Conservation (phyloP, 768 basidiomycete genomes). For the Leccinum pellstonianum region DNA sequence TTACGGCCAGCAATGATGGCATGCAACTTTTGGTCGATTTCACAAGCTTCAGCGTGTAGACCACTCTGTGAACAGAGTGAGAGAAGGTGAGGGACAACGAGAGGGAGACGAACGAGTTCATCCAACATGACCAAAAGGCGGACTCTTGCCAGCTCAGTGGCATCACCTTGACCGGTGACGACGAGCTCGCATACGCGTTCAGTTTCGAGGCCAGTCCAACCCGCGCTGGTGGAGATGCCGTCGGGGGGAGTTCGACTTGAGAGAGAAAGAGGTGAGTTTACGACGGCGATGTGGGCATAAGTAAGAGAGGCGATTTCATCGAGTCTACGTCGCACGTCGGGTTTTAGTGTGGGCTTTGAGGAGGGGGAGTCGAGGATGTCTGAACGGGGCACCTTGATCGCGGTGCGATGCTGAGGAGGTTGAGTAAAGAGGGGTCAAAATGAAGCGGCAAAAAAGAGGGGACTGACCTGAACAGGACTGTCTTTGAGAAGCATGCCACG, state of each 20-base stretch:
- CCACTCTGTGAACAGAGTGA: conserved; percentile 59
- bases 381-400: conserved; percentile 88
- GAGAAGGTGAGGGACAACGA: neutral
- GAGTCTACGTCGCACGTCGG: conserved; percentile 78
- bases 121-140: conserved; percentile 92
- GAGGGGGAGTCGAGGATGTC: conserved; percentile 88
- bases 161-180: conserved; percentile 83
- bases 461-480: conserved; percentile 75
- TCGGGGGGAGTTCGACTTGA: conserved; percentile 76
- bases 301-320: conserved; percentile 94
- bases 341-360: conserved; percentile 76
- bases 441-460: neutral
- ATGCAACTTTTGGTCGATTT: conserved; percentile 94
- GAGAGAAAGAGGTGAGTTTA: conserved; percentile 77
- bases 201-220: conserved; percentile 90
- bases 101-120: conserved; percentile 68
- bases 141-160: conserved; percentile 89
- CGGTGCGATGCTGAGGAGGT: conserved; percentile 64
- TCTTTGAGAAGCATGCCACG: conserved; percentile 88
- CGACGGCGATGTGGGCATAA: conserved; percentile 90
- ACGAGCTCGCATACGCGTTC: conserved; percentile 93
- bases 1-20: conserved; percentile 89
- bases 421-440: conserved; percentile 16
- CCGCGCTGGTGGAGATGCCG: conserved; percentile 71
- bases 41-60: conserved; percentile 84